Base-by-base conservation (phyloP, 768 basidiomycete species). In the Leccinum uliginosum region DNA sequence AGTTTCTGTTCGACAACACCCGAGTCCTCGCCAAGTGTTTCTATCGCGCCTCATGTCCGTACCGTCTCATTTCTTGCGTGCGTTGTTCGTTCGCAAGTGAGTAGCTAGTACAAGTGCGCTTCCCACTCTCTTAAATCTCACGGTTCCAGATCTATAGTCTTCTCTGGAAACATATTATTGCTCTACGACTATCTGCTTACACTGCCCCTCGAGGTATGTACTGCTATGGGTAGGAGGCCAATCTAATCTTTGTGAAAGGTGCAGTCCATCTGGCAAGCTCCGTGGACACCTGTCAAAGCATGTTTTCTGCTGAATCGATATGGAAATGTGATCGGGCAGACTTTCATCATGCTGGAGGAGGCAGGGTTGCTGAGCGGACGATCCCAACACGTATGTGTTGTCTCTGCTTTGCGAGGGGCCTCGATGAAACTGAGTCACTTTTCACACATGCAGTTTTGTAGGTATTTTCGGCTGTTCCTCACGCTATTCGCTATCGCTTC, bases 281-380 rank as follows among this genome's bases (percentile, higher is more conserved):
- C 62, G 1, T 57, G 63, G 59, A 48, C 62, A 11, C 1, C 27
- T 6, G 51, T 57, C 48, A 65, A 65, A 15, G 8, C 11, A 6
- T 44, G 44, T 7, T 65, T 65, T 44, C 56, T 65, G 23, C 23
- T 58, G 11, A 64, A 57, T 24, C 60, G 64, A n/a, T 65, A 65
- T 15, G 58, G 40, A 38, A 65, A 58, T 50, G 35, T 62, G 52
- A 15, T 65, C 1, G 58, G 64, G 9, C 57, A 65, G 12, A n/a
- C 30, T 1, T 4, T 59, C 1, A 48, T 65, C 24, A 4, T n/a
- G 19, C 8, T 62, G 14, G 32, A 62, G 30, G 49, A 54, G 23
- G 26, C 23, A 3, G 62, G 54, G 2, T 14, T 55, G 4, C 45
- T 60, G 1, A 35, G 30, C 5, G 24, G 14, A 15, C 38, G 17